phyloP scores from a whole-genome alignment of 306 rosid genomes.

The Casuarina cunninghamiana region DNA sequence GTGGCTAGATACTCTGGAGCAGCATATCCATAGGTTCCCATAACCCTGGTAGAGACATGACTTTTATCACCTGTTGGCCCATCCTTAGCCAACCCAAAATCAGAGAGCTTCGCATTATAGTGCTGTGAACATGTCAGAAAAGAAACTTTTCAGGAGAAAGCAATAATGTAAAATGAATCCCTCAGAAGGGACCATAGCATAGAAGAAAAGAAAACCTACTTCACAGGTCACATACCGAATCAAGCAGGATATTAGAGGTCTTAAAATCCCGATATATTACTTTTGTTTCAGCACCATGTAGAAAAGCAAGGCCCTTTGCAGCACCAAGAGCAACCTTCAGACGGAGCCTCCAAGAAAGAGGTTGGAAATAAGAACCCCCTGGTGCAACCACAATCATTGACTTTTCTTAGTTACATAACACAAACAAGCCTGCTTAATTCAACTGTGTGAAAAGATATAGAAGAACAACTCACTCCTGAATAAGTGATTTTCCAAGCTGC shows the following conservation, averaged over 20 bases:
- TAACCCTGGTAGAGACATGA: constrained; percentile 60
- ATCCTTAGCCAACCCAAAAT: constrained; percentile 69
- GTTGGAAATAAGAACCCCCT: constrained; percentile 75
- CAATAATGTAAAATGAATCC: background rate
- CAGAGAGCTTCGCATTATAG: constrained; percentile 62
- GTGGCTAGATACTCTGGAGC: constrained; percentile 70
- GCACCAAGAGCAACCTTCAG: constrained; percentile 72
- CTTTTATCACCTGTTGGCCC: constrained; percentile 60
- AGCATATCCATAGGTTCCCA: constrained; percentile 65
- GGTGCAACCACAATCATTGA: constrained; percentile 14
- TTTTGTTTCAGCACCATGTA: constrained; percentile 51
- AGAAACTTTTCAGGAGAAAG: constrained; percentile 11
- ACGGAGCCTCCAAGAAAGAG: constrained; percentile 70
- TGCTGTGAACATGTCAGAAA: constrained; percentile 36
- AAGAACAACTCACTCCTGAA: constrained; percentile 52
- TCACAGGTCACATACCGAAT: constrained; percentile 46
- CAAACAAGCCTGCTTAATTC: constrained; percentile 5
- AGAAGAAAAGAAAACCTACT: constrained; percentile 12
- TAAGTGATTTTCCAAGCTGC: constrained; percentile 74
- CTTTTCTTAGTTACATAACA: background rate
- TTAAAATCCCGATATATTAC: constrained; percentile 69
- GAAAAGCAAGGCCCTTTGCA: constrained; percentile 74
- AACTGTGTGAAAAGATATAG: constrained; percentile 1
- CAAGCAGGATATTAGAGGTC: constrained; percentile 65
- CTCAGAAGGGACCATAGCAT: background rate